Conservation (phyloP, 441 rosid genomes). For the Arabidopsis lyrata region DNA sequence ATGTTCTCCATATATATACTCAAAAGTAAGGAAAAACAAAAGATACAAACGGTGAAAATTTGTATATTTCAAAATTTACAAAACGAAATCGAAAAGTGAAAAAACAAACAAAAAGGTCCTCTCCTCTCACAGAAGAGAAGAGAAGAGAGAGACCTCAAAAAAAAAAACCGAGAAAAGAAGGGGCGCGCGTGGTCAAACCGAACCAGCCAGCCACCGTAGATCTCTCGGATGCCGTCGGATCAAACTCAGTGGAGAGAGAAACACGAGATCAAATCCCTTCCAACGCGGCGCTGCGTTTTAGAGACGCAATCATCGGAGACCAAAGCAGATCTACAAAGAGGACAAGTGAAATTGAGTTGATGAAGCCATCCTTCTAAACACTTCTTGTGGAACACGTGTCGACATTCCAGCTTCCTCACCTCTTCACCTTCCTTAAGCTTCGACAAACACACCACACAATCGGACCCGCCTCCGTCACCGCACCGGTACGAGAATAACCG, state of each 20-base stretch:
- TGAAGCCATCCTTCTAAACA: constrained; percentile 89
- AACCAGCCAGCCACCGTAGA: constrained; percentile 39
- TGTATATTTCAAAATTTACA: constrained; percentile 40
- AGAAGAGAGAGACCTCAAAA: constrained; percentile 22
- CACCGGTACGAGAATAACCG: constrained; percentile 57
- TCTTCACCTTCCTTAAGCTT: constrained; percentile 65
- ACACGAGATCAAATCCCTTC: constrained; percentile 54
- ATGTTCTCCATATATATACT: background rate
- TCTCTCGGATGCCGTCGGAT: constrained; percentile 27
- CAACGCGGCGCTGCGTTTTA: constrained; percentile 57
- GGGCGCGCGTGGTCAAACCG: constrained; percentile 34
- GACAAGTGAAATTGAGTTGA: constrained; percentile 72
- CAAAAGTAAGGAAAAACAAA: background rate
- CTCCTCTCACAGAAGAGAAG: background rate
- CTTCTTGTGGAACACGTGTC: constrained; percentile 78
- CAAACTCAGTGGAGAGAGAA: constrained; percentile 47
- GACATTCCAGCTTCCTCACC: constrained; percentile 78
- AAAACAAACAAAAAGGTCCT: background rate
- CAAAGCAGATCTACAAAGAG: constrained; percentile 67
- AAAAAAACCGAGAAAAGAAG: constrained; percentile 24
- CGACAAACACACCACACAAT: constrained; percentile 73
- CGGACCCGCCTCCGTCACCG: constrained; percentile 33
- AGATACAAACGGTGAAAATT: constrained; percentile 11
- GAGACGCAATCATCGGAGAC: constrained; percentile 56
- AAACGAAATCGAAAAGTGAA: background rate